Conservation (phyloP, 2,329 filamentous ascomycete species). For the Penicillium rolfsii region DNA sequence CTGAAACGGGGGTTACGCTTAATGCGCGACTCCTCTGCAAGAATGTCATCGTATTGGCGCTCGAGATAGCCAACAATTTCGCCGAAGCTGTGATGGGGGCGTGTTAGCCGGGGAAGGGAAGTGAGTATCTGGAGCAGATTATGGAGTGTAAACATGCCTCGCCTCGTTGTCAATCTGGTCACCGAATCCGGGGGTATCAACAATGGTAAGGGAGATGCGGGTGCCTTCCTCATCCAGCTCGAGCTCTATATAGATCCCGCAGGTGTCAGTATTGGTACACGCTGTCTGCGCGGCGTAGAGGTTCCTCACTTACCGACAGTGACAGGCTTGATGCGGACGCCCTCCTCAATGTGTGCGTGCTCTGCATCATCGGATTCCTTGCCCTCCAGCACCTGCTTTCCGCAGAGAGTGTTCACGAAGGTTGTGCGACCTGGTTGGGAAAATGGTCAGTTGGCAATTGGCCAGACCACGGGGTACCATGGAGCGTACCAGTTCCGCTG, state of each 20-base stretch:
- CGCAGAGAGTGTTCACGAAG: conserved; percentile 99
- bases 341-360: conserved; percentile 90
- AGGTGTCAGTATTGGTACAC: conserved; percentile 33
- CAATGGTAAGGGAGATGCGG: conserved; percentile 95
- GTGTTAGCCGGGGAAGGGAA: conserved; percentile 28
- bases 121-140: background rate
- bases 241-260: conserved; percentile 63
- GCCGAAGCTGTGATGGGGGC: conserved; percentile 68
- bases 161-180: conserved; percentile 99
- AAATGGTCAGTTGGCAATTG: conserved; percentile 23
- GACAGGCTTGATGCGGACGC: conserved; percentile 97
- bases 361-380: conserved; percentile 91
- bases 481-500: conserved; percentile 81
- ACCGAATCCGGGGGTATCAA: conserved; percentile 97
- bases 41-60: conserved; percentile 98
- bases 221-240: conserved; percentile 98
- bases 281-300: conserved; percentile 1
- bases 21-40: conserved; percentile 98
- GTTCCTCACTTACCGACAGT: conserved; percentile 76
- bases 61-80: conserved; percentile 99
- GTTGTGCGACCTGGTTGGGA: conserved; percentile 78
- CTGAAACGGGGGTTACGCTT: conserved; percentile 99
- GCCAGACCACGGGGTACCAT: conserved; percentile 11
- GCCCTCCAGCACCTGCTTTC: conserved; percentile 84
- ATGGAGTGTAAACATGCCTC: conserved; percentile 63